phyloP scores from a whole-genome alignment of 163 green algal genomes.

The Chlorella variabilis region DNA sequence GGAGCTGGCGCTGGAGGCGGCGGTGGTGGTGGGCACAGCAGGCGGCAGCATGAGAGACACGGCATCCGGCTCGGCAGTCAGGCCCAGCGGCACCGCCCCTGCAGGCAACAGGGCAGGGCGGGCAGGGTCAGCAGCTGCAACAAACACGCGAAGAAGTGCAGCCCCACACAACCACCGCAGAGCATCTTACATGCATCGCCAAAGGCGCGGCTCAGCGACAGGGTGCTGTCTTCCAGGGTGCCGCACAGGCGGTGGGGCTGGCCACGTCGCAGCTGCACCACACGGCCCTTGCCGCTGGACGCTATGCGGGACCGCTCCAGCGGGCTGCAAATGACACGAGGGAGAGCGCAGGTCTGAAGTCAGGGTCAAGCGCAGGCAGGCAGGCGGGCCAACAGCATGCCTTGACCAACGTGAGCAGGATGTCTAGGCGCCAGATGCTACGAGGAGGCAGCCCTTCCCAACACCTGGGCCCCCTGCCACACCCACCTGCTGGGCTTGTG shows the following conservation, averaged over 20 bases:
- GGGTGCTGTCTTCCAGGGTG: constrained; percentile 51
- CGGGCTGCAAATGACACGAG: not conserved
- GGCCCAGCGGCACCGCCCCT: constrained; percentile 22
- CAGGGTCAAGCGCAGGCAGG: too few species aligned
- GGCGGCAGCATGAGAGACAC: constrained; percentile 1
- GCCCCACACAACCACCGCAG: not conserved
- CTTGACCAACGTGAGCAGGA: too few species aligned
- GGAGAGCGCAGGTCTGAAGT: too few species aligned
- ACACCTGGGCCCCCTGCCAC: not conserved
- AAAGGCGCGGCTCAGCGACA: constrained; percentile 91
- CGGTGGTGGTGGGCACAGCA: not conserved
- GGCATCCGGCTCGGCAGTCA: constrained; percentile 17
- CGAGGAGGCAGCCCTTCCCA: too few species aligned
- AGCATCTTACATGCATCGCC: constrained; percentile 67
- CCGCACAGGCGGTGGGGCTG: not conserved
- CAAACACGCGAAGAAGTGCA: not conserved
- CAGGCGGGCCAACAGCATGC: too few species aligned
- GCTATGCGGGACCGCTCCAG: constrained; percentile 8
- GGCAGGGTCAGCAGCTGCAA: not conserved
- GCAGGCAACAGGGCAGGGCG: not conserved
- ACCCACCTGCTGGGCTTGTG: constrained; percentile 84
- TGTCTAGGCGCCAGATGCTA: too few species aligned
- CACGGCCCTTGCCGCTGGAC: not conserved
- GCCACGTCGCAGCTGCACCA: not conserved
- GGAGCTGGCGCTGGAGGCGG: not conserved